Conservation (phyloP, 768 basidiomycete genomes). For the Calvatia gigantea region DNA sequence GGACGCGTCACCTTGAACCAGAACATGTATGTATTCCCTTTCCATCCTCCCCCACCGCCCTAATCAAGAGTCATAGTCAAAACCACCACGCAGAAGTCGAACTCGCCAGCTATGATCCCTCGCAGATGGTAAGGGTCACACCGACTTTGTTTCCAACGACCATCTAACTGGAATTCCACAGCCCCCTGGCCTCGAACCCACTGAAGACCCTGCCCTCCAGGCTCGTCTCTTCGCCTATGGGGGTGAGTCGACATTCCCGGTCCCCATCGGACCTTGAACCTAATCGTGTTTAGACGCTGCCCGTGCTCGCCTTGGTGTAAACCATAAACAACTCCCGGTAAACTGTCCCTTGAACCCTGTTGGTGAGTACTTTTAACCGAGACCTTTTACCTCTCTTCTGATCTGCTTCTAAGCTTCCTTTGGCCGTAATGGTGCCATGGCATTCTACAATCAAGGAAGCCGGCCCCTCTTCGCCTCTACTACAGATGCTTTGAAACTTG, state of each 20-base stretch:
- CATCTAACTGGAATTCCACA: not conserved
- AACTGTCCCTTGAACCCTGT: constrained; percentile 36
- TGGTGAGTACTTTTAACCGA: constrained; percentile 20
- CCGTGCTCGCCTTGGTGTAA: constrained; percentile 35
- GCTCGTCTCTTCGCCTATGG: constrained; percentile 56
- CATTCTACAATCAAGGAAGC: constrained; percentile 31
- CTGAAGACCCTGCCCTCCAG: constrained; percentile 57
- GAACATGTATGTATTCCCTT: constrained; percentile 25
- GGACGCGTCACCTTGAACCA: constrained; percentile 34
- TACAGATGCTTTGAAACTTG: constrained; percentile 28
- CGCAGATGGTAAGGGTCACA: constrained; percentile 38
- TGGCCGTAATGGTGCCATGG: constrained; percentile 35
- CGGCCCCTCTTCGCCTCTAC: constrained; percentile 37
- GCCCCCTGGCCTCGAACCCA: constrained; percentile 38
- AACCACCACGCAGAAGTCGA: constrained; percentile 34
- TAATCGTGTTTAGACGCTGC: constrained; percentile 26
- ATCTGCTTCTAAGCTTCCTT: constrained; percentile 28
- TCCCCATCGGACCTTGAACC: not conserved
- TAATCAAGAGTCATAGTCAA: not conserved
- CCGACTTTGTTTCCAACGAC: not conserved
- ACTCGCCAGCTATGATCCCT: constrained; percentile 46
- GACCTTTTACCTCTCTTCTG: not conserved
- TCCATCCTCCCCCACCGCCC: not conserved
- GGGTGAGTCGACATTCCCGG: constrained; percentile 23
- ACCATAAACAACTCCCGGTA: constrained; percentile 35